Evolutionary conservation across 225 moss, liverwort and hornwort species (phyloP).

Genomic region (Thuidium tamariscinum): DNA sequence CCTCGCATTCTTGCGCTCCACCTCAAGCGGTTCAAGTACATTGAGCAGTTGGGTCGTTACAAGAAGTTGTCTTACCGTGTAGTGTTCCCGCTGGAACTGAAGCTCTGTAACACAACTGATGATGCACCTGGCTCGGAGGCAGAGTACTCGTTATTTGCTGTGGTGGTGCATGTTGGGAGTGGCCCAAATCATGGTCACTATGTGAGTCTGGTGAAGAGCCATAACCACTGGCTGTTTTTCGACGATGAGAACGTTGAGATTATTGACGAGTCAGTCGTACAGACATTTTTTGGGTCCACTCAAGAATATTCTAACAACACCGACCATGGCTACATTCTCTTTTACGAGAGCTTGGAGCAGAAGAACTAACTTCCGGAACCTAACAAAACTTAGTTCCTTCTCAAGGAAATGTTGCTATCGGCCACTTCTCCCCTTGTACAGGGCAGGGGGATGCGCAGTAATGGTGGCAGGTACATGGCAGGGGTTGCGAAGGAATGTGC

Average conservation of each 20-base stretch:
- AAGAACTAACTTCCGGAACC: slow-evolving; percentile 41
- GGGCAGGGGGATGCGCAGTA: neutral
- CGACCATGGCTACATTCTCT: slow-evolving; percentile 94
- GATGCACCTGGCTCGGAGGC: slow-evolving; percentile 93
- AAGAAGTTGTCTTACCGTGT: slow-evolving; percentile 95
- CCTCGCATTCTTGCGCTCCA: slow-evolving; percentile 91
- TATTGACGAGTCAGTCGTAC: slow-evolving; percentile 83
- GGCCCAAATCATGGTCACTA: slow-evolving; percentile 98
- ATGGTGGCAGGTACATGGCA: neutral
- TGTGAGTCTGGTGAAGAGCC: slow-evolving; percentile 91
- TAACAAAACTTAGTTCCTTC: slow-evolving; percentile 12
- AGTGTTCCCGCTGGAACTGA: slow-evolving; percentile 90
- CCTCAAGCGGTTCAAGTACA: slow-evolving; percentile 97
- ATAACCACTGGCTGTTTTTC: slow-evolving; percentile 94
- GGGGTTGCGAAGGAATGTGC: slow-evolving; percentile 13
- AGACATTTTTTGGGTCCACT: slow-evolving; percentile 97
- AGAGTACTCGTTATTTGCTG: slow-evolving; percentile 91
- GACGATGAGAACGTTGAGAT: slow-evolving; percentile 99
- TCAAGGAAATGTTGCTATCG: neutral
- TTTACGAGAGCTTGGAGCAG: slow-evolving; percentile 96
- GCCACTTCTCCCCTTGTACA: neutral
- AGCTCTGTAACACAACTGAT: slow-evolving; percentile 92
- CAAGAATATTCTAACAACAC: slow-evolving; percentile 95
- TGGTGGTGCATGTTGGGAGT: slow-evolving; percentile 97
- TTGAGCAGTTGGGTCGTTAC: slow-evolving; percentile 90